A percentile compares a stretch with the other conserved stretches of the same genome.
Evolutionary conservation across 305 asterid species (phyloP).

Genomic region (Ilex paraguariensis): DNA sequence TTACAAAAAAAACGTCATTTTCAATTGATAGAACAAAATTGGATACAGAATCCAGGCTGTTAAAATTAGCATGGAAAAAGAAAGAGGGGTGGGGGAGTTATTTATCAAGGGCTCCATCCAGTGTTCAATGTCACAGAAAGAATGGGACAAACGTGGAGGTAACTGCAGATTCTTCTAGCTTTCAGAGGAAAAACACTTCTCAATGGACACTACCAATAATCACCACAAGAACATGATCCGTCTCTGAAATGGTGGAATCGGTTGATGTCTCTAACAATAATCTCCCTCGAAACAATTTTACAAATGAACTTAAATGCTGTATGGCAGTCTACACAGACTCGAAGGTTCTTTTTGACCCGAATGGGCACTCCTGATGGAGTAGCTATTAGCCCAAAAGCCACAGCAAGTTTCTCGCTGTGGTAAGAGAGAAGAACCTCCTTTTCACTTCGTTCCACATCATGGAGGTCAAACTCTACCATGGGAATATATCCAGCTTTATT

Average conservation of each 20-base stretch:
- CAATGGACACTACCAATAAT: conserved; percentile 52
- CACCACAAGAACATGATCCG: conserved; percentile 89
- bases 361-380: conserved; percentile 75
- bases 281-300: conserved; percentile 64
- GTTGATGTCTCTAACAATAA: conserved; percentile 70
- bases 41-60: too few relatives aligned
- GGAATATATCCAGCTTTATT: conserved; percentile 78
- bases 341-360: conserved; percentile 81
- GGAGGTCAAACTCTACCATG: conserved; percentile 64
- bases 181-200: too few relatives aligned
- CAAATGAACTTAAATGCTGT: conserved; percentile 74
- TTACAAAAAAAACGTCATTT: too few relatives aligned
- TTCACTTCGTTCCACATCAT: conserved; percentile 52
- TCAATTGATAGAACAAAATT: too few relatives aligned
- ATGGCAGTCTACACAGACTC: conserved; percentile 89
- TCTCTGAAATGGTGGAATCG: conserved; percentile 85
- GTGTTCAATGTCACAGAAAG: too few relatives aligned
- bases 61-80: too few relatives aligned
- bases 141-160: too few relatives aligned
- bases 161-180: too few relatives aligned
- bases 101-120: too few relatives aligned
- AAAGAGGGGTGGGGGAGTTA: too few relatives aligned
- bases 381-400: conserved; percentile 69
- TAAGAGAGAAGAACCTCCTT: conserved; percentile 66
- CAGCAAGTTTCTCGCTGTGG: conserved; percentile 91